phyloP scores from a whole-genome alignment of 2,329 filamentous ascomycete genomes.

The Colletotrichum navitas region DNA sequence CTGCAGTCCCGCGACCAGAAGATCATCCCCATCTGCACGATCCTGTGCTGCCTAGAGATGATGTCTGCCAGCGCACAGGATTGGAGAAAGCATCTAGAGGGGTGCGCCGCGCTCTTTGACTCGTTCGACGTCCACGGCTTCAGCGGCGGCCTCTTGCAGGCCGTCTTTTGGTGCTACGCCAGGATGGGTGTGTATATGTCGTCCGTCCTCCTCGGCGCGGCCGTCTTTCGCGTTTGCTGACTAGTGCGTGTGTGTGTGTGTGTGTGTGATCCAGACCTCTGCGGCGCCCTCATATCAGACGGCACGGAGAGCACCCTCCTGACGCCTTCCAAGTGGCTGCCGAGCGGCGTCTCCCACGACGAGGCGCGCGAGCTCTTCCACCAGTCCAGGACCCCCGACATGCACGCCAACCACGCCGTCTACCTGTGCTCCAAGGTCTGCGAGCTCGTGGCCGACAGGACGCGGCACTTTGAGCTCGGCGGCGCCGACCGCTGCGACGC shows the following conservation, averaged over 20 bases:
- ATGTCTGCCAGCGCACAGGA: constrained; percentile 58
- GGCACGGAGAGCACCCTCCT: too few relatives aligned
- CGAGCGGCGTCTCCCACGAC: too few relatives aligned
- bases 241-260: background rate
- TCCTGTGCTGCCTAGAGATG: constrained; percentile 58
- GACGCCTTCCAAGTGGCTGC: too few relatives aligned
- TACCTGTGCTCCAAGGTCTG: too few relatives aligned
- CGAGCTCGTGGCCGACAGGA: too few relatives aligned
- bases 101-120: constrained; percentile 67
- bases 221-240: background rate
- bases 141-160: constrained; percentile 63
- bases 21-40: constrained; percentile 54
- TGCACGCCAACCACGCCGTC: too few relatives aligned
- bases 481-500: too few relatives aligned
- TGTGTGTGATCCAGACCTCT: constrained; percentile 55
- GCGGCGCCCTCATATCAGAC: too few relatives aligned
- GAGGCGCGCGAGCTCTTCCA: too few relatives aligned
- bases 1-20: constrained; percentile 50
- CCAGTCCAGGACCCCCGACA: too few relatives aligned
- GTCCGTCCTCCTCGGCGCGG: background rate
- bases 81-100: constrained; percentile 69
- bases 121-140: constrained; percentile 67
- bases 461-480: too few relatives aligned
- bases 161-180: constrained; percentile 71
- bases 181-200: constrained; percentile 60